Base-by-base conservation (phyloP, 1,284 basidiomycete genomes). In the Malassezia caprae region DNA sequence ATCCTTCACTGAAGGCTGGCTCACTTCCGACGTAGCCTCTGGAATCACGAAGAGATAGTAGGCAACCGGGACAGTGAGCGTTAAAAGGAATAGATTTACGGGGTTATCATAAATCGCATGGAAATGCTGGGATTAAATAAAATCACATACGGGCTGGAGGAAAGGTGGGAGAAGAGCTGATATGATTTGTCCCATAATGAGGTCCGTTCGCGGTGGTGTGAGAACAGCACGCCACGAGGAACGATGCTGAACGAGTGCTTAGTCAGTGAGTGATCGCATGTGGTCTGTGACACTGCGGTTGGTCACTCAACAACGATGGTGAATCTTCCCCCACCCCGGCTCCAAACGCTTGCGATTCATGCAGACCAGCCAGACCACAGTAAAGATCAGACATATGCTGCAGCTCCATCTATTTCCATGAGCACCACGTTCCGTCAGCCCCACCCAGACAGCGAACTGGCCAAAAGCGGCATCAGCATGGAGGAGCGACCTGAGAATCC, bases 391-490 rank as follows among this genome's bases (percentile, higher is more conserved):
- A 58, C 67, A 45, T 60, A 67, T 32, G 45, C 67, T 15, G 58
- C 67, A 2, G 67, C 68, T 4, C 65, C 67, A n/a, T 40, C 51
- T 10, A 58, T 71, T 43, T 58, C 58, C 15, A 57, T 69, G 11
- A 61, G 60, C 13, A 68, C 68, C 30, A 71, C 68, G 1, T 71
- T 64, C 52, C 60, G 62, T 4, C 47, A 64, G 0, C 67, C 67
- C 8, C 56, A 59, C 12, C 67, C 67, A 0, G 54, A 58, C 42
- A 63, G 64, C 5, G 51, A 26, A 8, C 26, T 52, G 19, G 53
- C 30, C 17, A 28, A 26, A 5, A 23, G 10, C 17, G 19, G 50
- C 1, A 42, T 48, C 17, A 57, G 57, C 17, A 26, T 48, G 28
- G 52, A 59, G 30, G 54, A 61, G 48, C 52, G 37, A n/a, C 57